Evolutionary conservation across 805 yeast genomes (phyloP), one percentile per base, ranked within the genome.

Genomic region (Suhomyces kilbournensis): DNA sequence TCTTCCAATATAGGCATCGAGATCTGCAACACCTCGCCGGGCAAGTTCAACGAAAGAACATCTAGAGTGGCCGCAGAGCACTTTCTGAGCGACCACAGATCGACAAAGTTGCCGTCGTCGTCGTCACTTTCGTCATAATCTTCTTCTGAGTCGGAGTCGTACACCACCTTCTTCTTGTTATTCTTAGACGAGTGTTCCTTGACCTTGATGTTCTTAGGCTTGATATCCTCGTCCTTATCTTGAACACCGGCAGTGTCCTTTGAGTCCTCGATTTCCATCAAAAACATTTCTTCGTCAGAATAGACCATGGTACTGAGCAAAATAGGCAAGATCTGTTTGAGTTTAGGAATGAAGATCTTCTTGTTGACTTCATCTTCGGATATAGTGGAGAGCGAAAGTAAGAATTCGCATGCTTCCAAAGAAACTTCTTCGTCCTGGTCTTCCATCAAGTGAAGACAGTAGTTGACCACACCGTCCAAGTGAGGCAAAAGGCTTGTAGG

Each of bases 51-150:
- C 0, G 97, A 87, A 51, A 94, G 71, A 1, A 86, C 80, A 65
- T 94, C 99, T 43, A 94, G 75, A 0, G 97, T 87, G 3, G 97
- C 94, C 3, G 98, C 98, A 4, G 96, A 79, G 68, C 98, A 93
- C 70, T 93, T 93, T 63, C 99, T 80, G 53, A 94, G 71, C 61
- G 85, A 90, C 99, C 99, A 94, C 60, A 84, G 90, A 34, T 85
- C 82, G 45, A 84, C 78, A 35, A 80, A 84, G 51, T 79, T 85
- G 47, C 79, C 87, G 47, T 83, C 90, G 26, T 83, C 92, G 9
- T 85, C 94, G 28, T 84, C 93, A 28, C 32, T 28, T 23, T 82
- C 90, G 14, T 80, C 86, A 26, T 78, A 85, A 42, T 81, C 85
- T 14, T 79, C 84, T 8, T 79, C 83, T 20, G 70, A 77, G 35